These are phyloP conservation scores for Phascolomyces articulosus DNA, from an alignment of 371 early-diverging fungal species.

Conservation along the genomic window DNA sequence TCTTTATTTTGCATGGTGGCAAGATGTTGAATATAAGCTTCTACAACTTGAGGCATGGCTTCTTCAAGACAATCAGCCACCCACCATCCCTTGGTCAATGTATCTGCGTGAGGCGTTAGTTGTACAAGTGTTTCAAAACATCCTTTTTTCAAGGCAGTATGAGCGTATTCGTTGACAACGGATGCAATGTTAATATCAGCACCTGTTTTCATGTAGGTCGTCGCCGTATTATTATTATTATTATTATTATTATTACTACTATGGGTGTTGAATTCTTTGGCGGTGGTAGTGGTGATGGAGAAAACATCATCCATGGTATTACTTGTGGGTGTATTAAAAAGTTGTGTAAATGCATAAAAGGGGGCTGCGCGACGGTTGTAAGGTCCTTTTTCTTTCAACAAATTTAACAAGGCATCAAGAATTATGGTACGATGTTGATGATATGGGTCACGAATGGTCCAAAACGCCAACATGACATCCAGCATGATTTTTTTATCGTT, in stretches of 20 bases:
- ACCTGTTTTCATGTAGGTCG: conserved; percentile 23
- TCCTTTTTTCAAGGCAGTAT: conserved; percentile 17
- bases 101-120: conserved; percentile 14
- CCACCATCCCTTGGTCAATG: conserved; percentile 24
- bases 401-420: conserved; percentile 20
- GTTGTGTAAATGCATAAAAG: conserved; percentile 39
- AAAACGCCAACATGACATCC: conserved; percentile 35
- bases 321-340: conserved; percentile 22
- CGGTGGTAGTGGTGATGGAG: too few relatives aligned
- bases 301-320: conserved; percentile 9
- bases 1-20: neutral
- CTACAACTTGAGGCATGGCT: conserved; percentile 1
- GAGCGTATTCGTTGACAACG: conserved; percentile 15
- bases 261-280: neutral
- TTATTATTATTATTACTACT: too few relatives aligned
- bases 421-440: conserved; percentile 22
- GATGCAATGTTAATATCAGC: conserved; percentile 30
- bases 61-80: neutral
- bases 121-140: conserved; percentile 23
- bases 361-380: conserved; percentile 37
- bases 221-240: too few relatives aligned
- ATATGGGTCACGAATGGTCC: conserved; percentile 35
- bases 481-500: conserved; percentile 32
- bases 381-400: conserved; percentile 9
- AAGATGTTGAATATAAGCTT: neutral